Base-by-base conservation (phyloP, 805 yeast species). In the Lipomyces spencermartinsiae region DNA sequence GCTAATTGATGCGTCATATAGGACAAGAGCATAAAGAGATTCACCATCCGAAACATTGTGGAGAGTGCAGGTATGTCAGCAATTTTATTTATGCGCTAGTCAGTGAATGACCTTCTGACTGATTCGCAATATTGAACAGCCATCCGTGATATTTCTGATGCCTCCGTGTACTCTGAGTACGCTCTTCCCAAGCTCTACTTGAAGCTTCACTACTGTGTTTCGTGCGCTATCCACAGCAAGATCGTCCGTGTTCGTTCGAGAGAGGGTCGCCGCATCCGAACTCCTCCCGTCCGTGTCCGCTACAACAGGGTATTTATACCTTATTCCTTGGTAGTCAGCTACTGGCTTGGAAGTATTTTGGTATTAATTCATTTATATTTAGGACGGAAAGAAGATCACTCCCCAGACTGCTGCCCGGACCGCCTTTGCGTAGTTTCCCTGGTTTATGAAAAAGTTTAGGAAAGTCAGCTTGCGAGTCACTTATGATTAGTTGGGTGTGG, bases 11-110 rank as follows among this genome's bases (percentile, higher is more conserved):
- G 2, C 22, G 4, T 55, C 12, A 19, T 29, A 53, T 37, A 68
- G 74, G 99, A 95, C 85, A 95, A 95, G 91, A 98, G 99, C 85
- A 95, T 95, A 92, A 95, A 95, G 95, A 92, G 99, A 88, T 97
- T 95, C 89, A 93, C 97, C 85, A 90, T 95, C 91, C 92, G 98
- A 89, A 95, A 95, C 97, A 95, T 95, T 94, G 99, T 95, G 80
- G 99, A 95, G 89, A 95, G 97, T 79, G 99, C 99, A 83, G 83
- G 73, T 66, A 70, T 60, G 67, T 58, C 14, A 49, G 5, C 12
- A 9, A 7, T 34, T n/a, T 10, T 25, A 2, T 16, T 35, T 22
- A 14, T 37, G 16, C 33, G 16, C 33, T 55, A 35, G 12, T 33
- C 46, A n/a, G 29, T 7, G 19, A 22, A 31, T 37, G 39, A 22